A percentile compares a stretch with the other conserved stretches of the same genome.
Evolutionary conservation across 768 basidiomycete species (phyloP).

Genomic region (Suillus sp.): DNA sequence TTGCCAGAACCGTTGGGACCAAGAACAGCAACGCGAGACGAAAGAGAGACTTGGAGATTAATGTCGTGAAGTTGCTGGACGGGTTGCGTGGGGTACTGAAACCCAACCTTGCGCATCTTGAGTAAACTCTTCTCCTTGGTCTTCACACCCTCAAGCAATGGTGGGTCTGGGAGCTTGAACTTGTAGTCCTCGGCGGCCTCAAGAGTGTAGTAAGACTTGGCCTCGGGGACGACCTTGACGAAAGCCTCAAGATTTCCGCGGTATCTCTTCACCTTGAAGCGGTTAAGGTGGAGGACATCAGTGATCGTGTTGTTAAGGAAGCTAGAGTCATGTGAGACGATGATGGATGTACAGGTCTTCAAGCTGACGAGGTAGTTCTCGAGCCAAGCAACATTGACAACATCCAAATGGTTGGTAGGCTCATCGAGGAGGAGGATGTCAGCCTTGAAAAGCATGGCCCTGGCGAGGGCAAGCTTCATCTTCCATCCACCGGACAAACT

Average conservation of each 20-base stretch:
- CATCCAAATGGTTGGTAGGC: constrained; percentile 96
- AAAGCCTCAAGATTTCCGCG: constrained; percentile 94
- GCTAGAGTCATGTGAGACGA: constrained; percentile 95
- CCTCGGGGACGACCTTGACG: constrained; percentile 93
- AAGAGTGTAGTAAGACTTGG: constrained; percentile 96
- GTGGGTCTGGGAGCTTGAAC: constrained; percentile 97
- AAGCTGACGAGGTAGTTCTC: constrained; percentile 89
- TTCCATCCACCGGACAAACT: constrained; percentile 98
- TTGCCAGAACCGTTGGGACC: constrained; percentile 99
- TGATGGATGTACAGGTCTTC: constrained; percentile 93
- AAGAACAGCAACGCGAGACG: constrained; percentile 96
- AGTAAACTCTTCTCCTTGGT: constrained; percentile 97
- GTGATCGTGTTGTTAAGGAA: constrained; percentile 99
- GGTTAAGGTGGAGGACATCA: constrained; percentile 95
- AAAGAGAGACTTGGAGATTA: constrained; percentile 94
- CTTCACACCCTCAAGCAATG: constrained; percentile 98
- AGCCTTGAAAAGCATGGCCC: constrained; percentile 97
- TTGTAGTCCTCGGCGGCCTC: constrained; percentile 96
- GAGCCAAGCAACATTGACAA: constrained; percentile 97
- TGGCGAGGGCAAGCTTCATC: constrained; percentile 98
- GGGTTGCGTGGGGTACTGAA: constrained; percentile 88
- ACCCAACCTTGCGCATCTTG: constrained; percentile 97
- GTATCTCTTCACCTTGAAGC: constrained; percentile 96
- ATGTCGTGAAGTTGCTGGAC: constrained; percentile 94
- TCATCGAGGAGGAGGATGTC: constrained; percentile 96